A percentile compares a stretch with the other conserved stretches of the same genome.
Evolutionary conservation across 1,284 basidiomycete genomes (phyloP).

Genomic region (Cutaneotrichosporon curvatum): DNA sequence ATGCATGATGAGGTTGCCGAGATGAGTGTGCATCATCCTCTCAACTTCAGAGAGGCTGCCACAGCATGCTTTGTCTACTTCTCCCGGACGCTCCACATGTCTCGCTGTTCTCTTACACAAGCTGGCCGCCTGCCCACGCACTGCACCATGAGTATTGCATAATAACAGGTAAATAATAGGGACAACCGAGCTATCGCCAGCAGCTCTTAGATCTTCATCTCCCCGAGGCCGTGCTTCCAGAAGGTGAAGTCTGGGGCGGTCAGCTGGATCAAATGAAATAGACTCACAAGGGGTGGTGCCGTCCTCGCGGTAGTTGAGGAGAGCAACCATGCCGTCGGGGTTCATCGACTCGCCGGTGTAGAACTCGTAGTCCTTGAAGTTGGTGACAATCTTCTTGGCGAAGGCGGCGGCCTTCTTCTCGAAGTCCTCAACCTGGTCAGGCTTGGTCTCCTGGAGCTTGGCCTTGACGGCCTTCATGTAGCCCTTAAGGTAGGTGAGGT

Average conservation of each 20-base stretch:
- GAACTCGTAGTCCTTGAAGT: conserved; percentile 62
- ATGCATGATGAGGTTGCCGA: too few relatives aligned
- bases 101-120: too few relatives aligned
- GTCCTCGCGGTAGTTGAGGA: conserved; percentile 43
- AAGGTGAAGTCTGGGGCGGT: conserved; percentile 57
- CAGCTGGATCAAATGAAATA: not conserved
- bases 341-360: conserved; percentile 84
- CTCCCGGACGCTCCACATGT: too few relatives aligned
- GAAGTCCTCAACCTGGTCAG: conserved; percentile 68
- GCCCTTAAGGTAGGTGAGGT: conserved; percentile 77
- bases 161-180: not conserved
- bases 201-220: conserved; percentile 40
- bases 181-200: not conserved
- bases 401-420: conserved; percentile 71
- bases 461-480: conserved; percentile 78
- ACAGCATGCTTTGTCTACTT: too few relatives aligned
- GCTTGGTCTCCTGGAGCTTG: conserved; percentile 55
- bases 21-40: too few relatives aligned
- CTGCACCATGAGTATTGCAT: not conserved
- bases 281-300: conserved; percentile 46
- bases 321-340: conserved; percentile 78
- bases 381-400: conserved; percentile 81
- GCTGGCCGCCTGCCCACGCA: too few relatives aligned
- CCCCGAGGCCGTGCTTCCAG: conserved; percentile 86
- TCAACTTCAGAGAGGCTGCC: too few relatives aligned